Base-by-base conservation (phyloP, 345 rosid species). In the Syzygium aqueum region DNA sequence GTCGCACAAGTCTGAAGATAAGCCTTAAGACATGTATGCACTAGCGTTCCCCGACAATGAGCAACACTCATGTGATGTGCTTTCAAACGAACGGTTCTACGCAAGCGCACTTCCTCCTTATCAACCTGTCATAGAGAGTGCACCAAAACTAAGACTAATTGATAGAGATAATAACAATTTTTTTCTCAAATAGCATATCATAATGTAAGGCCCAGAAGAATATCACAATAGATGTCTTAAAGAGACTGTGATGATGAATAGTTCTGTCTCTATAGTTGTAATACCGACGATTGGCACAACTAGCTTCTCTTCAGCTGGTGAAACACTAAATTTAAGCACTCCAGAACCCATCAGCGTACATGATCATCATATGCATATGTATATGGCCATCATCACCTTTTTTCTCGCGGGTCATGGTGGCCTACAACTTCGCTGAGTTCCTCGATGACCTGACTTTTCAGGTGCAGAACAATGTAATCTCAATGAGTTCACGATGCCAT, bases 21-120 rank as follows among this genome's bases (percentile, higher is more conserved):
- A 54, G 83, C 53, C 77, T 40, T 30, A 65, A 8, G 17, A 25
- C 37, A 84, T 7, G 61, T 61, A 84, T 8, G n/a, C 53, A 78
- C 27, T 51, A 43, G 63, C 49, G 40, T 46, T 73, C 86, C 15
- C 56, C 33, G 37, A 84, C 8, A 63, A 87, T 53, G 27, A 16
- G 65, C 63, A 53, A 73, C 28, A 87, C 95, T 89, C 59, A 97
- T 99, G 98, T 94, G 28, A 97, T 97, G 89, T 96, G 99, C 91
- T 96, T 97, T 86, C 91, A 95, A 90, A 85, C 94, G 93, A 90
- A 97, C 92, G 54, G 99, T 95, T 90, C 98, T 92, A 85, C 98
- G 98, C 91, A 97, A 89, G 85, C 93, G 98, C 87, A 95, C 96
- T 91, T 97, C 99, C 90, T 96, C 99, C 91, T 96, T 97, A 87